These are phyloP conservation scores for Xylona heveae DNA, from an alignment of 495 filamentous ascomycete genomes.

Conservation along the genomic window DNA sequence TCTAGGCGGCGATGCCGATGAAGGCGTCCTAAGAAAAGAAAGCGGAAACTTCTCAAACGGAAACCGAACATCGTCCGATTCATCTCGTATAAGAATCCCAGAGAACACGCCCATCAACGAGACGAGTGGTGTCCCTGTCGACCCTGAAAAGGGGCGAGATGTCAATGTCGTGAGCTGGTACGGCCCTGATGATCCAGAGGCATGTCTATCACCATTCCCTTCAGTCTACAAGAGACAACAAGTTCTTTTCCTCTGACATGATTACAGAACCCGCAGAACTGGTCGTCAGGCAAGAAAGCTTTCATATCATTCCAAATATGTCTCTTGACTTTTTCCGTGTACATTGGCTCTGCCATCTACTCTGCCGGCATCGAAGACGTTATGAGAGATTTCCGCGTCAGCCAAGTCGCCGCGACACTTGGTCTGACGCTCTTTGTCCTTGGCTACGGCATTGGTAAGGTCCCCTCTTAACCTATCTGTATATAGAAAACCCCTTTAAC, in stretches of 20 bases:
- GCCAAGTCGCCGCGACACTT: constrained; percentile 22
- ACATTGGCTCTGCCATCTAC: constrained; percentile 26
- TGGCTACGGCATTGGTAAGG: constrained; percentile 23
- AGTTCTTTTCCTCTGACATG: not conserved
- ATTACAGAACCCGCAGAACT: constrained; percentile 20
- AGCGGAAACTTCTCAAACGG: not conserved
- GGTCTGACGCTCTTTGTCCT: constrained; percentile 28
- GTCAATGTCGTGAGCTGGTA: constrained; percentile 16
- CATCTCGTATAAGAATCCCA: no score
- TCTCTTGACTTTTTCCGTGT: constrained; percentile 24
- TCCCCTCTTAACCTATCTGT: no score
- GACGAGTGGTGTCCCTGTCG: constrained; percentile 7
- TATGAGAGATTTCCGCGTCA: constrained; percentile 22
- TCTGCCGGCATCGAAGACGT: constrained; percentile 17
- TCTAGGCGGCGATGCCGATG: not conserved
- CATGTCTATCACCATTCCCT: no score
- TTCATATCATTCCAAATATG: constrained; percentile 23
- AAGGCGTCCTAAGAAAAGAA: no score
- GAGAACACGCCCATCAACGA: constrained; percentile 7
- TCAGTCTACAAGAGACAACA: no score
- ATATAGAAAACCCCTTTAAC: no score
- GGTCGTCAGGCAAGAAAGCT: constrained; percentile 18
- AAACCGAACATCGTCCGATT: not conserved
- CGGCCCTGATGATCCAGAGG: constrained; percentile 15
- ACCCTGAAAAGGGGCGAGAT: constrained; percentile 18